phyloP scores from a whole-genome alignment of 106 monocot genomes.

The Hemerocallis citrina region DNA sequence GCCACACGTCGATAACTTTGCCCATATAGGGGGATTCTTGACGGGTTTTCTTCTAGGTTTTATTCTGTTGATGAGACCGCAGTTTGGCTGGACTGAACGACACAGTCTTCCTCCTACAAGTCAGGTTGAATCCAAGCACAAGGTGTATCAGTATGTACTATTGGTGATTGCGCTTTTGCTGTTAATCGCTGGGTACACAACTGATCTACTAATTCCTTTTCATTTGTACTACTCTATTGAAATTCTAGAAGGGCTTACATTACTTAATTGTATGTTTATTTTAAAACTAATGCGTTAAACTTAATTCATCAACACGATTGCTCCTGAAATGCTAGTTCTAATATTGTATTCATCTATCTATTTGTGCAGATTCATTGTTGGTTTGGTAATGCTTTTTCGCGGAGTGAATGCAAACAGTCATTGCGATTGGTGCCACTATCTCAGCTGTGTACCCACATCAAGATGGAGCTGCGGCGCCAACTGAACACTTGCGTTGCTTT shows the following conservation, averaged over 20 bases:
- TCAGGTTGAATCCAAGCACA: slow-evolving; percentile 26
- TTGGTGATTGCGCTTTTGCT: slow-evolving; percentile 13
- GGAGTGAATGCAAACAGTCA: slow-evolving; percentile 51
- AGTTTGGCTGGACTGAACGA: slow-evolving; percentile 35
- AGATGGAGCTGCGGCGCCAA: slow-evolving; percentile 54
- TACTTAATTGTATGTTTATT: too few species aligned
- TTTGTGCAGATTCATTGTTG: slow-evolving; percentile 49
- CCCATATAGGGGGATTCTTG: slow-evolving; percentile 52
- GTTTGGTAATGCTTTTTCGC: slow-evolving; percentile 43
- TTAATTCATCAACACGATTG: too few species aligned
- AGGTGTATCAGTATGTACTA: slow-evolving; percentile 28
- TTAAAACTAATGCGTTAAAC: too few species aligned
- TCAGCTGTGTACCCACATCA: slow-evolving; percentile 70
- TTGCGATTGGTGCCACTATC: slow-evolving; percentile 80
- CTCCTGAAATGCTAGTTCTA: too few species aligned
- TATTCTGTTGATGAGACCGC: slow-evolving; percentile 42
- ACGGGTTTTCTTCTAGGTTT: slow-evolving; percentile 58
- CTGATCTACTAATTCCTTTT: not conserved
- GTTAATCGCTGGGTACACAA: slow-evolving; percentile 37
- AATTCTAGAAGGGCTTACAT: too few species aligned
- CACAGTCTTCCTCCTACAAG: slow-evolving; percentile 21
- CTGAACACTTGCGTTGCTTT: too few species aligned
- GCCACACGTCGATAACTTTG: slow-evolving; percentile 55
- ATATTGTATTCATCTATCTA: not conserved
- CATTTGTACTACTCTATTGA: too few species aligned